Conservation (phyloP, 257 asterid genomes). For the Knoxia roxburghii region DNA sequence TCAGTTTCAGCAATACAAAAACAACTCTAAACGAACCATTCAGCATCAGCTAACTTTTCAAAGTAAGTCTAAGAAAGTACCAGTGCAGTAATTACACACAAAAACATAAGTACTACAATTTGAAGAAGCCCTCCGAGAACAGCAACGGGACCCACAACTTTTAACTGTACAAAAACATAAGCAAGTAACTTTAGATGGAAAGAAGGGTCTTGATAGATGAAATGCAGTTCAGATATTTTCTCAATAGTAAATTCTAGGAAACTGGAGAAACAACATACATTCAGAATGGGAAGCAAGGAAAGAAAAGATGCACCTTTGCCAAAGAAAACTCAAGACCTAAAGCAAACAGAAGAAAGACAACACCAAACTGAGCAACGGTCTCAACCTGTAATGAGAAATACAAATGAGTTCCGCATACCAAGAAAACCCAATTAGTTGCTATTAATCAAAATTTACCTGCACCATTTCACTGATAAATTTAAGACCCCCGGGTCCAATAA, state of each 20-base stretch:
- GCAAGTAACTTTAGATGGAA: slow-evolving; percentile 16
- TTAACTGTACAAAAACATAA: slow-evolving; percentile 76
- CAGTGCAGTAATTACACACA: slow-evolving; percentile 65
- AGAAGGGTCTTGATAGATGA: background rate
- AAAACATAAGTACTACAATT: slow-evolving; percentile 59
- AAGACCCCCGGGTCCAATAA: slow-evolving; percentile 97
- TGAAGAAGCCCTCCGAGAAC: slow-evolving; percentile 90
- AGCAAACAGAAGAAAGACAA: slow-evolving; percentile 93
- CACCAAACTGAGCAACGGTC: slow-evolving; percentile 97
- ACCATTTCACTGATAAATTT: slow-evolving; percentile 89
- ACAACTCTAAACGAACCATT: background rate
- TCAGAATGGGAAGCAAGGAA: background rate
- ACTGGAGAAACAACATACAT: background rate
- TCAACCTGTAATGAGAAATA: slow-evolving; percentile 56
- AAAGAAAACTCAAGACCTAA: slow-evolving; percentile 91
- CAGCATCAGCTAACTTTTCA: slow-evolving; percentile 5
- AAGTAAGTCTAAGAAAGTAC: slow-evolving; percentile 28
- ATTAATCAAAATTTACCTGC: slow-evolving; percentile 44
- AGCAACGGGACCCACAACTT: slow-evolving; percentile 95
- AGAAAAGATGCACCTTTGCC: slow-evolving; percentile 52
- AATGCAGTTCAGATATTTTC: background rate
- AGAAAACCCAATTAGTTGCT: background rate
- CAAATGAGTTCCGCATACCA: background rate
- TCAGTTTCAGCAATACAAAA: slow-evolving; percentile 11
- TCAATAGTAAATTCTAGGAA: background rate